Conservation (phyloP, 352 stramenopile species). For the Saprolegnia diclina region DNA sequence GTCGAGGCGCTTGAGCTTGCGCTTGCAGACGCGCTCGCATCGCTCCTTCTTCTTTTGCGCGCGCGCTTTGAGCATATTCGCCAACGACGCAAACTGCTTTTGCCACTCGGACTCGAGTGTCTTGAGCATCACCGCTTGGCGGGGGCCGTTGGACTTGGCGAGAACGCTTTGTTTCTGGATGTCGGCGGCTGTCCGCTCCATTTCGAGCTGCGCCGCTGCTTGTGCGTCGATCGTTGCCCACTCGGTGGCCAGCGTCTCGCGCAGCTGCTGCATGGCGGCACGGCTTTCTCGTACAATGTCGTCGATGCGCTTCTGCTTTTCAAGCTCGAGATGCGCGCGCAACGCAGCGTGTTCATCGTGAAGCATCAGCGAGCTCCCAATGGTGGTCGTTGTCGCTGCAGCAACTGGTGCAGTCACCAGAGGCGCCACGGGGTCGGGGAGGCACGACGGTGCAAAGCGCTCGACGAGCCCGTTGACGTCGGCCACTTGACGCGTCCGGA, state of each 20-base stretch:
- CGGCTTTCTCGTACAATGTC: constrained; percentile 1
- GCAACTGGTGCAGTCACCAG: not conserved
- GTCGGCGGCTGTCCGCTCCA: constrained; percentile 7
- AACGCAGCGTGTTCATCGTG: constrained; percentile 8
- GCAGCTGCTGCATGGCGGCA: constrained; percentile 6
- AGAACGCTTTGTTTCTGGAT: constrained; percentile 11
- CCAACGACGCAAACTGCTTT: not conserved
- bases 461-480: constrained; percentile 32
- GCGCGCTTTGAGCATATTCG: constrained; percentile 10
- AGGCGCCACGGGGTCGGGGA: constrained; percentile 15
- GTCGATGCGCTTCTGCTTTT: constrained; percentile 25
- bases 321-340: constrained; percentile 16
- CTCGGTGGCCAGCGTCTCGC: constrained; percentile 1
- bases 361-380: not conserved
- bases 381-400: not conserved
- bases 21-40: constrained; percentile 40
- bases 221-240: constrained; percentile 8
- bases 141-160: not conserved
- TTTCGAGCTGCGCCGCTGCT: constrained; percentile 27
- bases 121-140: constrained; percentile 27
- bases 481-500: constrained; percentile 41
- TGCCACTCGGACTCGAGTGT: constrained; percentile 6
- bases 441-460: constrained; percentile 12
- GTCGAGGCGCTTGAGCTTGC: constrained; percentile 33
- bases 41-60: constrained; percentile 22